Evolutionary conservation across 1,139 yeast species (phyloP).

Genomic region (Blastobotrys ciferrii): DNA sequence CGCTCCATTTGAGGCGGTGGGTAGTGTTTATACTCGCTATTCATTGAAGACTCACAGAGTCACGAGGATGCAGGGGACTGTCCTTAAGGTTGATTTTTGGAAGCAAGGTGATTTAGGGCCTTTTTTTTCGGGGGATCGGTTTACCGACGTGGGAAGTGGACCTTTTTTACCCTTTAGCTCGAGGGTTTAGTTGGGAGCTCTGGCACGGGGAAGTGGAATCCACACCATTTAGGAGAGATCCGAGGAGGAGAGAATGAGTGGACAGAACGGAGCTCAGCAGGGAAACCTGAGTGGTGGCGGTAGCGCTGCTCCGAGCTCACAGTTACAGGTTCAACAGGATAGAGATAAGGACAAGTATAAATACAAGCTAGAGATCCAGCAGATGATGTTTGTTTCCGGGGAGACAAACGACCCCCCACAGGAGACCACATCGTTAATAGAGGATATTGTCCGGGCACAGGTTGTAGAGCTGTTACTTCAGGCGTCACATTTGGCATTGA

Average conservation of each 20-base stretch:
- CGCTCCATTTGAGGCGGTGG: too few species aligned
- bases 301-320: background rate
- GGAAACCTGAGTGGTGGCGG: background rate
- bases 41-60: too few species aligned
- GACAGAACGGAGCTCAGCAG: background rate
- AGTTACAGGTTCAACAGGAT: slow-evolving; percentile 8
- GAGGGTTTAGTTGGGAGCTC: too few species aligned
- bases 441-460: slow-evolving; percentile 92
- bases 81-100: too few species aligned
- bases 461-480: slow-evolving; percentile 85
- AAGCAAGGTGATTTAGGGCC: too few species aligned
- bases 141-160: too few species aligned
- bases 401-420: slow-evolving; percentile 93
- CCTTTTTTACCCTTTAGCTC: too few species aligned
- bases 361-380: slow-evolving; percentile 36
- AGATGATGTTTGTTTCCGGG: slow-evolving; percentile 97
- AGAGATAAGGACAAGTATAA: slow-evolving; percentile 27
- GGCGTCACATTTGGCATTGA: slow-evolving; percentile 72
- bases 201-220: too few species aligned
- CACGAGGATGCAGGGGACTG: too few species aligned
- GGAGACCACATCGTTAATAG: slow-evolving; percentile 86
- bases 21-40: too few species aligned
- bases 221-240: too few species aligned
- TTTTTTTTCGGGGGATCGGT: too few species aligned
- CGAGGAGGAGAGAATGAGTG: background rate